Conservation (phyloP, 441 rosid species). For the Rhodomyrtus psidioides region DNA sequence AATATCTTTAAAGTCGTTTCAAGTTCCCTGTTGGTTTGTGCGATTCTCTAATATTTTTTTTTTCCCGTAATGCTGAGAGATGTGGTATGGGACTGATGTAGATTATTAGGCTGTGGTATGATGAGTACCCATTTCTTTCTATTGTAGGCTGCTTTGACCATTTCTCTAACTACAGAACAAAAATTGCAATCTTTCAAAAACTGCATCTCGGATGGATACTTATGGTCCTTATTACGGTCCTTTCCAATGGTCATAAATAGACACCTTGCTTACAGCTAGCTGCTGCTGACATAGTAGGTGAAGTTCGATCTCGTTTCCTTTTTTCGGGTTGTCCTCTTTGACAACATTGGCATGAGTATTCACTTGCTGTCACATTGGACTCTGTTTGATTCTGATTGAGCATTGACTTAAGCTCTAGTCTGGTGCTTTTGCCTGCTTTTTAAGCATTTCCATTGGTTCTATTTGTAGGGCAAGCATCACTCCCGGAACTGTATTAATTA, state of each 20-base stretch:
- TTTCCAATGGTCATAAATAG: not conserved
- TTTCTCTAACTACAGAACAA: too few relatives aligned
- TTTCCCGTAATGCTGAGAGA: too few relatives aligned
- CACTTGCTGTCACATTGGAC: not conserved
- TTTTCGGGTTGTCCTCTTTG: not conserved
- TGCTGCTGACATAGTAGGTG: not conserved
- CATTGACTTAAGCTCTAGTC: not conserved
- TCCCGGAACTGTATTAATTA: conserved; percentile 80
- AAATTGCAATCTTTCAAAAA: too few relatives aligned
- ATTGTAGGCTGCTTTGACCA: too few relatives aligned
- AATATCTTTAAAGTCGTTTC: too few relatives aligned
- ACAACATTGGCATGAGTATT: not conserved
- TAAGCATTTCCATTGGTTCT: not conserved
- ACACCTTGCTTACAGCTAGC: not conserved
- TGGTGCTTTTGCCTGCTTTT: not conserved
- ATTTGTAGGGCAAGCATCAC: conserved; percentile 60
- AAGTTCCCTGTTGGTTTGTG: too few relatives aligned
- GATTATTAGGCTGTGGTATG: too few relatives aligned
- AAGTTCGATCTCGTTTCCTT: not conserved
- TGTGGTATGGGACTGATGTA: too few relatives aligned
- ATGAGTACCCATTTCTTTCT: too few relatives aligned
- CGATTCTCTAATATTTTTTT: too few relatives aligned
- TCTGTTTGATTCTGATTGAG: not conserved
- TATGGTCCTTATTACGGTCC: not conserved
- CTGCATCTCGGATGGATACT: too few relatives aligned